Percentiles rank a stretch among this genome's conserved stretches.
These are phyloP conservation scores for Solidago caesia DNA, from an alignment of 129 eudicot genomes.

Conservation along the genomic window DNA sequence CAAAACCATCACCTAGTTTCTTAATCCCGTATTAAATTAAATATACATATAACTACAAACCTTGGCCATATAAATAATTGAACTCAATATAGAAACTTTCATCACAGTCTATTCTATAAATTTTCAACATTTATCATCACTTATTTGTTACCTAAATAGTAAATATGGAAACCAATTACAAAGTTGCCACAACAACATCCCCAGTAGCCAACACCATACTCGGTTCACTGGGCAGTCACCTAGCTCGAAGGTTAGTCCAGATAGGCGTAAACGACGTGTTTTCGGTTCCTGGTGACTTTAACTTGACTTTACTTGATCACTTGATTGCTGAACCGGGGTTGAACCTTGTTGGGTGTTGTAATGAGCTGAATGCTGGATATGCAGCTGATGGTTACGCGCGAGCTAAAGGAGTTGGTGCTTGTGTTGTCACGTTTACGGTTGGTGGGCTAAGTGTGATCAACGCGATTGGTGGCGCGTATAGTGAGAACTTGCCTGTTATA, in stretches of 20 bases:
- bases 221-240: constrained; percentile 43
- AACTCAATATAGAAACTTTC: neutral
- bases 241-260: constrained; percentile 72
- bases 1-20: no score
- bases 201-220: constrained; percentile 3
- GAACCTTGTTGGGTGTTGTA: constrained; percentile 76
- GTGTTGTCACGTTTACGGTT: constrained; percentile 88
- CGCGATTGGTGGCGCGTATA: constrained; percentile 88
- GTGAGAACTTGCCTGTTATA: constrained; percentile 88
- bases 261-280: constrained; percentile 70
- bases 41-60: no score
- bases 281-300: constrained; percentile 91
- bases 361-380: constrained; percentile 91
- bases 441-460: constrained; percentile 87
- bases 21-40: no score
- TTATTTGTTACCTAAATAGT: neutral
- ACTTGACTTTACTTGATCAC: constrained; percentile 70
- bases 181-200: neutral
- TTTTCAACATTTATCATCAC: neutral
- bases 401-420: constrained; percentile 81
- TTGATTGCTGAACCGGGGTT: constrained; percentile 67
- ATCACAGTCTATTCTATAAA: neutral
- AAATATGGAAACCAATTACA: constrained; percentile 18
- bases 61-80: no score
- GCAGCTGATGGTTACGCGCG: constrained; percentile 96